Percentiles rank a stretch among this genome's conserved stretches.
These are phyloP conservation scores for Umbilicus rupestris DNA, from an alignment of 164 flowering plant genomes.

Conservation along the genomic window DNA sequence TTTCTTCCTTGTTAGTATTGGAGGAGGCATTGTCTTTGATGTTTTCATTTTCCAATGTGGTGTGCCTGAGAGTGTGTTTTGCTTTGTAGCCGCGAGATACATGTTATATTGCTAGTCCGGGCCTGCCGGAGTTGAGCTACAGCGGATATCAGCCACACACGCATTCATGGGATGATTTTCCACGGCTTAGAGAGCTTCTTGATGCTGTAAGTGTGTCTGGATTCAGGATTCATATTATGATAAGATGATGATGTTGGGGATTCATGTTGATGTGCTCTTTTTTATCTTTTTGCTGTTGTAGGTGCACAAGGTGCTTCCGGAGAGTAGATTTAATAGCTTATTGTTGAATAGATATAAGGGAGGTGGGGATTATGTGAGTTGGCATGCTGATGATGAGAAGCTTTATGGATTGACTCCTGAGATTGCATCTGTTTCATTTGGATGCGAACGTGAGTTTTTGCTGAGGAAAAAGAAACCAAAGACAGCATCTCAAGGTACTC, in stretches of 20 bases:
- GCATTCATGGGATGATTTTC: conserved; percentile 77
- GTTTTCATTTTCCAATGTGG: no score
- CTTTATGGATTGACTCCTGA: conserved; percentile 78
- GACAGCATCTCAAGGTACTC: conserved; percentile 33
- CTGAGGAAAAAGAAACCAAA: conserved; percentile 59
- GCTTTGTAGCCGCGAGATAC: conserved; percentile 75
- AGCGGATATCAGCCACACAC: conserved; percentile 81
- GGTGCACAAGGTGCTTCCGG: conserved; percentile 82
- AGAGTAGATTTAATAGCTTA: conserved; percentile 76
- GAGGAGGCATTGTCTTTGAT: no score
- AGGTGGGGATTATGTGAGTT: conserved; percentile 78
- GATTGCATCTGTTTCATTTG: conserved; percentile 86
- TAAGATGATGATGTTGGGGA: not conserved
- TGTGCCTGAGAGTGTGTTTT: not conserved
- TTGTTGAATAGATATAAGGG: conserved; percentile 75
- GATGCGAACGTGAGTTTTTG: conserved; percentile 80
- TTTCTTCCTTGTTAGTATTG: no score
- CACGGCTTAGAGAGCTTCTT: conserved; percentile 56
- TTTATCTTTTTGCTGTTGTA: conserved; percentile 13
- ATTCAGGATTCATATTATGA: not conserved
- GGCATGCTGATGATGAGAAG: conserved; percentile 98
- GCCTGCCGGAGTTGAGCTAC: conserved; percentile 56
- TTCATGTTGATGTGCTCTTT: not conserved
- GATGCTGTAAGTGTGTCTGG: conserved; percentile 36
- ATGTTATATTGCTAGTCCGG: conserved; percentile 68